Evolutionary conservation across 768 basidiomycete genomes (phyloP).

Genomic region (Agrocybe praecox): DNA sequence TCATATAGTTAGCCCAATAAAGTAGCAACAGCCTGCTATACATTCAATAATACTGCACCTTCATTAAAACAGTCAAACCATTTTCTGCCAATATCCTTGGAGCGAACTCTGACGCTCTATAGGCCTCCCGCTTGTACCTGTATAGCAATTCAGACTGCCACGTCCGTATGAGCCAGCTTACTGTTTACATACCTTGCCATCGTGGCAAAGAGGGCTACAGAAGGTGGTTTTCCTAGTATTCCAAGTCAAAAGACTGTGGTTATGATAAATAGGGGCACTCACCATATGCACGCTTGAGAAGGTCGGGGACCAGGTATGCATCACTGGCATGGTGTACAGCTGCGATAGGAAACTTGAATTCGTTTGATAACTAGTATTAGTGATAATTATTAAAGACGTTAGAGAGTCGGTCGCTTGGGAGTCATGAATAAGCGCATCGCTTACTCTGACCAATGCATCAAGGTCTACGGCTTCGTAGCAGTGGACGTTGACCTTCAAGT

Average conservation of each 20-base stretch:
- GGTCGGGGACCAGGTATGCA: slow-evolving; percentile 79
- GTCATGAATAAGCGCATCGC: slow-evolving; percentile 20
- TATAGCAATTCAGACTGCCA: neutral
- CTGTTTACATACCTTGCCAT: slow-evolving; percentile 32
- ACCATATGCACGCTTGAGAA: slow-evolving; percentile 73
- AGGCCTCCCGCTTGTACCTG: slow-evolving; percentile 82
- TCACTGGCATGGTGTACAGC: slow-evolving; percentile 83
- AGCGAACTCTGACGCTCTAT: slow-evolving; percentile 79
- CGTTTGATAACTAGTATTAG: slow-evolving; percentile 67
- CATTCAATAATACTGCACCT: slow-evolving; percentile 47
- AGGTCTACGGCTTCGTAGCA: slow-evolving; percentile 70
- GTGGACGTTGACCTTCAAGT: slow-evolving; percentile 50
- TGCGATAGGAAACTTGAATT: slow-evolving; percentile 80
- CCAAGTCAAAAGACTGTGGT: neutral
- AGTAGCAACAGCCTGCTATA: neutral
- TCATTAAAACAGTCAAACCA: slow-evolving; percentile 73
- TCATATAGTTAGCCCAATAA: neutral
- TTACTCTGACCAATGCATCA: slow-evolving; percentile 68
- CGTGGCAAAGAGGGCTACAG: slow-evolving; percentile 77
- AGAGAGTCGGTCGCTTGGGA: neutral
- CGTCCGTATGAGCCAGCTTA: neutral
- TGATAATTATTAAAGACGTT: neutral
- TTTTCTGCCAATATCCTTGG: slow-evolving; percentile 71
- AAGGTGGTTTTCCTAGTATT: slow-evolving; percentile 61
- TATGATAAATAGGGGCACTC: slow-evolving; percentile 18